Evolutionary conservation across 1,139 yeast genomes (phyloP).

Genomic region (Suhomyces atakaporum): DNA sequence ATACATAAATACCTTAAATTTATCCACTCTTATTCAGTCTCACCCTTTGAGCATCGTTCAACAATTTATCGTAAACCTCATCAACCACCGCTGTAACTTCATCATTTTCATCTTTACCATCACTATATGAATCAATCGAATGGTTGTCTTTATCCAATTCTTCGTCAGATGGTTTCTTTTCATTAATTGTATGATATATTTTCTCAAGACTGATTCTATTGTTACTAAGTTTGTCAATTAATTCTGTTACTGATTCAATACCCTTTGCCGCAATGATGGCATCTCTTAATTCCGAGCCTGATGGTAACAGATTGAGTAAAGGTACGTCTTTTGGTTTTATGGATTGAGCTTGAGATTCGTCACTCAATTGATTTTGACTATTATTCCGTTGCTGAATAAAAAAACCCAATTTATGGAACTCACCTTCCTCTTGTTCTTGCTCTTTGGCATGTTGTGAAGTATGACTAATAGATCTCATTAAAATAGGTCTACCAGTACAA

Average conservation of each 20-base stretch:
- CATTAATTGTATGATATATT: constrained; percentile 38
- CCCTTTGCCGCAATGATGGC: constrained; percentile 81
- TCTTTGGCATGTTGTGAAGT: constrained; percentile 69
- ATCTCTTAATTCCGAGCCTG: constrained; percentile 75
- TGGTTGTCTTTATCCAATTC: constrained; percentile 28
- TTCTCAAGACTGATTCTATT: constrained; percentile 56
- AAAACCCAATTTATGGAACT: constrained; percentile 80
- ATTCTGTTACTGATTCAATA: constrained; percentile 66
- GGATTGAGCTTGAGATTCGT: constrained; percentile 10
- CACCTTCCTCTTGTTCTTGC: constrained; percentile 91
- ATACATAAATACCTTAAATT: background rate
- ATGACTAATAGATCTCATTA: constrained; percentile 63
- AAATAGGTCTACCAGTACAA: constrained; percentile 69
- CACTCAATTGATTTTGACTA: constrained; percentile 5
- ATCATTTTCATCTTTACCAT: constrained; percentile 16
- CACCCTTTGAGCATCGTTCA: constrained; percentile 66
- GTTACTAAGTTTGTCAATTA: constrained; percentile 64
- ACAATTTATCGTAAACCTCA: constrained; percentile 68
- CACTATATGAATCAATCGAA: constrained; percentile 31
- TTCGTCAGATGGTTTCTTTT: constrained; percentile 15
- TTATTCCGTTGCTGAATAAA: constrained; percentile 62
- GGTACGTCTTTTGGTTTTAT: constrained; percentile 28
- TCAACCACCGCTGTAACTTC: constrained; percentile 50
- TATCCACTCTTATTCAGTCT: constrained; percentile 44
- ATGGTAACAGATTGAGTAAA: constrained; percentile 53